phyloP scores from a whole-genome alignment of 2,329 filamentous ascomycete species.

The Paraphaeosphaeria sporulosa region DNA sequence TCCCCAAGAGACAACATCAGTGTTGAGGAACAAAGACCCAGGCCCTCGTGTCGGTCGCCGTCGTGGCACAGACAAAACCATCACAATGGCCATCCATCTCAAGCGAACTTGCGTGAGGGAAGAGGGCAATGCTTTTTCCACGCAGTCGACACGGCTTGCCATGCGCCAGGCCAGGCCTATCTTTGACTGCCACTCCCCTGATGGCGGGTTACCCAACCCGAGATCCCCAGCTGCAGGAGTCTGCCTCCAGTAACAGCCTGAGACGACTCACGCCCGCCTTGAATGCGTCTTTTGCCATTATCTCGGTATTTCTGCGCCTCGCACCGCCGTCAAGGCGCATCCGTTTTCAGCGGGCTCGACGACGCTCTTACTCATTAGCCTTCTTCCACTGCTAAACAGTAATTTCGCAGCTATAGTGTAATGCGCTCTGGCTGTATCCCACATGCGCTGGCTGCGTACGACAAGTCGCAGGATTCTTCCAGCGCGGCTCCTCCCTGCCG shows the following conservation, averaged over 20 bases:
- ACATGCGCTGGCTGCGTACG: neutral
- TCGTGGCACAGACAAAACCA: neutral
- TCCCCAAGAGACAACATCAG: neutral
- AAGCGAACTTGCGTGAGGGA: too few relatives aligned
- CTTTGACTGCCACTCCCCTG: slow-evolving; percentile 1
- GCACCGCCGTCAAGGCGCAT: slow-evolving; percentile 17
- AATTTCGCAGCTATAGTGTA: neutral
- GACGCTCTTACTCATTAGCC: neutral
- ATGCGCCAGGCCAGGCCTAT: neutral
- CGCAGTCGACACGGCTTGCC: neutral
- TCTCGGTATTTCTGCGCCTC: slow-evolving; percentile 18
- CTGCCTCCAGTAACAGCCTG: slow-evolving; percentile 1
- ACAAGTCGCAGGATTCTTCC: neutral
- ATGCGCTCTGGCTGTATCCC: neutral
- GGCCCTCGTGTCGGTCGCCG: neutral
- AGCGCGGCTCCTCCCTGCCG: neutral
- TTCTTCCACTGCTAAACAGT: slow-evolving; percentile 1
- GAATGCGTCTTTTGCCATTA: slow-evolving; percentile 17
- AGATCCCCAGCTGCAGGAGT: neutral
- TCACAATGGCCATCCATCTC: neutral
- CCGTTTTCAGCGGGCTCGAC: neutral
- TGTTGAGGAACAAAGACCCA: slow-evolving; percentile 7
- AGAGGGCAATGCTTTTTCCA: neutral
- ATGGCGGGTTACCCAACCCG: neutral
- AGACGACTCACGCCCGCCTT: slow-evolving; percentile 4